A percentile compares a stretch with the other conserved stretches of the same genome.
Conservation (phyloP, 768 basidiomycete genomes). For the Leucosporidium scottii region DNA sequence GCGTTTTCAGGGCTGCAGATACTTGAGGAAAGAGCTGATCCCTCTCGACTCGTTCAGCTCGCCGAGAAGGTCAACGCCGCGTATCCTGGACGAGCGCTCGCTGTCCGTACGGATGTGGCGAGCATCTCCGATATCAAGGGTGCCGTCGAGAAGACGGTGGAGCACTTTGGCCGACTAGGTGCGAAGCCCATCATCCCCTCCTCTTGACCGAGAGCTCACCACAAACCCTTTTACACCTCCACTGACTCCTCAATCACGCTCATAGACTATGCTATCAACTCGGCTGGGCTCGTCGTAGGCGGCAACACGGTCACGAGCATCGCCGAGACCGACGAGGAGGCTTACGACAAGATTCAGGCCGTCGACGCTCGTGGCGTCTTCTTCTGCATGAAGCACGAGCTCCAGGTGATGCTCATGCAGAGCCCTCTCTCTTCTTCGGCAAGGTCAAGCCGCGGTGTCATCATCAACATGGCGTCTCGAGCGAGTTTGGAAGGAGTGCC, state of each 20-base stretch:
- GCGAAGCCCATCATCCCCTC: too few species aligned
- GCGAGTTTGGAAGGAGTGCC: background rate
- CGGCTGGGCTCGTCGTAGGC: background rate
- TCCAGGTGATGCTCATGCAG: background rate
- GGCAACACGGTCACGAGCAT: background rate
- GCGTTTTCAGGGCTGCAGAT: background rate
- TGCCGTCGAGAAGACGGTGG: background rate
- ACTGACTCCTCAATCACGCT: background rate
- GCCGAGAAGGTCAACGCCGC: background rate
- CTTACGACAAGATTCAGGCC: background rate
- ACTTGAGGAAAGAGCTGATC: too few species aligned
- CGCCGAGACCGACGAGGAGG: background rate
- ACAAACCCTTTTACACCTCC: too few species aligned
- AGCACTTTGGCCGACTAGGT: background rate
- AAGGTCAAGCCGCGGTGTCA: background rate
- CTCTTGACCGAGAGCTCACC: too few species aligned
- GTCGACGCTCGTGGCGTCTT: background rate
- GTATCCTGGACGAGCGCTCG: background rate
- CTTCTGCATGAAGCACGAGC: conserved; percentile 4
- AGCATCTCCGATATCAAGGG: background rate
- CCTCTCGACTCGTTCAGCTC: background rate
- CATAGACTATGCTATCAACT: background rate
- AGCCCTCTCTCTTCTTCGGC: background rate
- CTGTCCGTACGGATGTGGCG: background rate
- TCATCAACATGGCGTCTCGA: conserved; percentile 5